Evolutionary conservation across 176 grass and related monocot species (phyloP), one percentile per base, ranked within the genome.

Genomic region (Dactylis glomerata): DNA sequence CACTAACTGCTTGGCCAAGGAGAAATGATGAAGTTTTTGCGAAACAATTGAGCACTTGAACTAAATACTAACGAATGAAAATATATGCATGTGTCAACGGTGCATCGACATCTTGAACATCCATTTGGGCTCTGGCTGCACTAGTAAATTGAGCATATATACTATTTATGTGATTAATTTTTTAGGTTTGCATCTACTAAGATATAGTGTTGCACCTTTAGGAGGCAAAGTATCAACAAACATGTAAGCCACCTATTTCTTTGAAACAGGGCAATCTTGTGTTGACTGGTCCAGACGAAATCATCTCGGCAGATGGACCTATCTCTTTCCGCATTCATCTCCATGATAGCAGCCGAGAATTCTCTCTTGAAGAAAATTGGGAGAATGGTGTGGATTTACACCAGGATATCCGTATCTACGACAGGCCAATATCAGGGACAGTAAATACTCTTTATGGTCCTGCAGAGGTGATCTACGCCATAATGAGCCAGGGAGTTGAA

Each of bases 401-500:
- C 63, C 6, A 1, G 8, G 63, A 66, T 8, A 0, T 1, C 30
- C 17, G 9, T 0, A 36, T 32, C 31, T 36, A 34, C 0, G 31
- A 66, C 63, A 66, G 16, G 31, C 32, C 63, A 0, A 0, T 66
- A 66, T 66, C 31, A 66, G 63, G 2, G 0, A 17, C 0, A 34
- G 63, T 17, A 6, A 36, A 66, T 66, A 66, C 63, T 66, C 63
- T 31, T 66, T 66, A 66, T 36, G 63, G 63, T 10, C 63, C 31
- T 5, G 63, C 16, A 20, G 68, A 71, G 22, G 68, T 42, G n/a
- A 71, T 8, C 68, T 71, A 42, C 12, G 68, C 37, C 68, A 44
- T 44, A 37, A 7, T 26, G 68, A 71, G 68, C 68, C 36, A 71
- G 37, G 68, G 68, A 71, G 70, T 74, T 30, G 40, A 73, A 74